Percentiles rank a stretch among this genome's conserved stretches.
phyloP scores from a whole-genome alignment of 805 yeast species.

The Middelhovenomyces tepae region DNA sequence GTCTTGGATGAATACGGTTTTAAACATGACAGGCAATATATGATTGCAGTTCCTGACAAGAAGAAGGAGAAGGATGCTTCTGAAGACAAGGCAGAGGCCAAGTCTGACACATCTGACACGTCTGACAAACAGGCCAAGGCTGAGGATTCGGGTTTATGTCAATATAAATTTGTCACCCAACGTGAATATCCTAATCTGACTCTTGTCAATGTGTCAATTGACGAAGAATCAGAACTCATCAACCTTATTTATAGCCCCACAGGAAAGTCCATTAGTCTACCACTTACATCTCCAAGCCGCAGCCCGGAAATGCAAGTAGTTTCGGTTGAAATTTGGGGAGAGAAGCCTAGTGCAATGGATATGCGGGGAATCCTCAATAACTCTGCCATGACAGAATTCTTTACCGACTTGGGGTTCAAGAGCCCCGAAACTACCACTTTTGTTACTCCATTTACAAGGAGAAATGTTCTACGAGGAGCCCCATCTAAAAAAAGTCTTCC shows the following conservation, averaged over 20 bases:
- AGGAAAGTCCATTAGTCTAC: constrained; percentile 10
- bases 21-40: constrained; percentile 25
- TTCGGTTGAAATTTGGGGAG: too few species aligned
- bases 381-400: too few species aligned
- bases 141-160: constrained; percentile 5
- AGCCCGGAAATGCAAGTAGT: too few species aligned
- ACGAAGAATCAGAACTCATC: constrained; percentile 10
- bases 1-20: constrained; percentile 25
- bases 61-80: constrained; percentile 5
- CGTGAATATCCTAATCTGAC: constrained; percentile 23
- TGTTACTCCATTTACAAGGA: constrained; percentile 18
- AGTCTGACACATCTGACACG: constrained; percentile 23
- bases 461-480: constrained; percentile 16
- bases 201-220: constrained; percentile 16
- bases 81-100: constrained; percentile 17
- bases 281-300: too few species aligned
- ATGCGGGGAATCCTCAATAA: too few species aligned
- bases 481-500: constrained; percentile 10
- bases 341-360: too few species aligned
- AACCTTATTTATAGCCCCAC: constrained; percentile 13
- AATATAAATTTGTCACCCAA: constrained; percentile 22
- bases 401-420: too few species aligned
- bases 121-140: constrained; percentile 7
- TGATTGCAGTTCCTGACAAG: constrained; percentile 19
- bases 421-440: too few species aligned